These are phyloP conservation scores for Blastobotrys proliferans DNA, from an alignment of 1,139 yeast species.

Conservation along the genomic window DNA sequence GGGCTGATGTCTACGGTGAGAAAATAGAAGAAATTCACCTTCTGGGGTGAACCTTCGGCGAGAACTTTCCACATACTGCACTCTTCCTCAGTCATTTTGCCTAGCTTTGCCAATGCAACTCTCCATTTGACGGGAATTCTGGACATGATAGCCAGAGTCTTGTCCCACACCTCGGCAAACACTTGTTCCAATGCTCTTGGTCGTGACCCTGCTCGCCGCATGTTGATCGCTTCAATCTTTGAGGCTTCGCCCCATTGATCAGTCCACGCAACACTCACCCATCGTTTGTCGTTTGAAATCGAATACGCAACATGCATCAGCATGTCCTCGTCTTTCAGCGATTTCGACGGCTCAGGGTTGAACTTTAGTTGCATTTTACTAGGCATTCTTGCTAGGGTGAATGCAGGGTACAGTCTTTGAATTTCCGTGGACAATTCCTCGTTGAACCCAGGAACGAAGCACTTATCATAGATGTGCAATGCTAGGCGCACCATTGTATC, in stretches of 20 bases:
- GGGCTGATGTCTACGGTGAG: conserved; percentile 69
- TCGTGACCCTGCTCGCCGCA: conserved; percentile 20
- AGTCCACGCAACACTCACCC: conserved; percentile 89
- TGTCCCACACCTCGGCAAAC: conserved; percentile 56
- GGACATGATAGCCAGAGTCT: conserved; percentile 41
- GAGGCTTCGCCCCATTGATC: conserved; percentile 73
- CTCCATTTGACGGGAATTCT: conserved; percentile 33
- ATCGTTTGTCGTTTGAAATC: conserved; percentile 70
- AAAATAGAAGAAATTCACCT: conserved; percentile 60
- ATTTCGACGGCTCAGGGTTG: conserved; percentile 37
- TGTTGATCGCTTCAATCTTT: conserved; percentile 53
- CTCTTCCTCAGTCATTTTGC: conserved; percentile 35
- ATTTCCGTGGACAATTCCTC: not conserved
- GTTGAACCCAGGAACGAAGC: conserved; percentile 12
- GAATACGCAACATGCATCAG: conserved; percentile 84
- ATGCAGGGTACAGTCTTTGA: conserved; percentile 30
- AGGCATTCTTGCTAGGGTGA: conserved; percentile 37
- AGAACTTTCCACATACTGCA: conserved; percentile 30
- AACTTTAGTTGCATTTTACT: conserved; percentile 49
- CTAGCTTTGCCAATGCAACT: conserved; percentile 35
- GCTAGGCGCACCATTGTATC: conserved; percentile 49
- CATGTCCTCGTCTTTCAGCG: conserved; percentile 58
- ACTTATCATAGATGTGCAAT: conserved; percentile 58
- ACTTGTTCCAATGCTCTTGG: conserved; percentile 46
- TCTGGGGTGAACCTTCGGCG: conserved; percentile 33